phyloP scores from a whole-genome alignment of 208 protist genomes.

The Wallacemonas rigidus region DNA sequence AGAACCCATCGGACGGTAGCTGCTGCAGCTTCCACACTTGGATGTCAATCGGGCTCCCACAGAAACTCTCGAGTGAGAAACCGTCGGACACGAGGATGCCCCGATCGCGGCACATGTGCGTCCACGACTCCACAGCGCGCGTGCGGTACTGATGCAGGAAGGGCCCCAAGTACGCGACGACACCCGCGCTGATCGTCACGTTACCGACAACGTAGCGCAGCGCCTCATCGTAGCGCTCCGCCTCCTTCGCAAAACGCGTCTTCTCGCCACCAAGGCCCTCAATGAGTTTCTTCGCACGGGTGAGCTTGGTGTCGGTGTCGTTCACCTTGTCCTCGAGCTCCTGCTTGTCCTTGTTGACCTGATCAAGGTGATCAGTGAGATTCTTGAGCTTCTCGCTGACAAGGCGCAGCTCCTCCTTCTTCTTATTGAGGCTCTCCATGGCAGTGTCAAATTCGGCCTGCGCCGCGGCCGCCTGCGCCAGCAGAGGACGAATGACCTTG shows the following conservation, averaged over 20 bases:
- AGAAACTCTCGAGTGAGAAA: slow-evolving; percentile 87
- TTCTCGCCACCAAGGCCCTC: slow-evolving; percentile 95
- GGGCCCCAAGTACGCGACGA: slow-evolving; percentile 96
- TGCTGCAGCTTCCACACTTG: slow-evolving; percentile 94
- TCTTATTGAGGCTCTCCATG: slow-evolving; percentile 88
- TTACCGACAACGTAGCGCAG: slow-evolving; percentile 93
- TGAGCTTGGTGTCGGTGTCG: slow-evolving; percentile 94
- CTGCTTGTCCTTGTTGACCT: slow-evolving; percentile 90
- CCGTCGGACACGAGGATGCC: slow-evolving; percentile 82
- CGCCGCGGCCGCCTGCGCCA: slow-evolving; percentile 81
- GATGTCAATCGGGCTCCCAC: slow-evolving; percentile 90
- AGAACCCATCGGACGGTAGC: slow-evolving; percentile 92
- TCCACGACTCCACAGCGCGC: slow-evolving; percentile 71
- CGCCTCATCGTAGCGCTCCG: slow-evolving; percentile 77
- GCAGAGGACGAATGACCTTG: slow-evolving; percentile 95
- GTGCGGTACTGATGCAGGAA: slow-evolving; percentile 94
- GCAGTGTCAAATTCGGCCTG: slow-evolving; percentile 87
- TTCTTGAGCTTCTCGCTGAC: slow-evolving; percentile 88
- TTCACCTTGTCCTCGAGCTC: slow-evolving; percentile 92
- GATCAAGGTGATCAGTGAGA: slow-evolving; percentile 84
- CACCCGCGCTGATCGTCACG: slow-evolving; percentile 93
- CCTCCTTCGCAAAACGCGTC: slow-evolving; percentile 87
- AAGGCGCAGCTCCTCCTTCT: slow-evolving; percentile 91
- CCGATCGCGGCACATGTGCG: slow-evolving; percentile 63
- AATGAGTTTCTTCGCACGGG: slow-evolving; percentile 95